Evolutionary conservation across 441 rosid genomes (phyloP).

Genomic region (Geranium incanum): DNA sequence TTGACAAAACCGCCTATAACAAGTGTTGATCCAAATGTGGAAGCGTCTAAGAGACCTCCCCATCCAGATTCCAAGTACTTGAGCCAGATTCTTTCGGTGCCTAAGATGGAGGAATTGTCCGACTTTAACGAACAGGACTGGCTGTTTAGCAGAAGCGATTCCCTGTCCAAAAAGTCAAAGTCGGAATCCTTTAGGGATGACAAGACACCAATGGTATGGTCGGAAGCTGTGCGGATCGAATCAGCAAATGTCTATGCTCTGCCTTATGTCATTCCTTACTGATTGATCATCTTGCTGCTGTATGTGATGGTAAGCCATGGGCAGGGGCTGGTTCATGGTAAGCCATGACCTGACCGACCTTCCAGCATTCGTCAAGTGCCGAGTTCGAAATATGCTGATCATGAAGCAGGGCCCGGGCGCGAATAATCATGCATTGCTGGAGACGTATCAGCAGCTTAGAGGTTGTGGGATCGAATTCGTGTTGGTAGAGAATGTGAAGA

Average conservation of each 20-base stretch:
- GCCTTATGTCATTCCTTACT: constrained; percentile 45
- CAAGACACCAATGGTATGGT: constrained; percentile 34
- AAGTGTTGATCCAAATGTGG: constrained; percentile 23
- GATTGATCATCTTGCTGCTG: constrained; percentile 14
- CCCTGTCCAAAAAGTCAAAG: constrained; percentile 20
- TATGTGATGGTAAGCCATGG: no score
- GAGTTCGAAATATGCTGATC: no score
- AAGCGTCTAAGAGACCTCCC: constrained; percentile 26
- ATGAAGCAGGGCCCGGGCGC: no score
- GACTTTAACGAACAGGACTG: constrained; percentile 34
- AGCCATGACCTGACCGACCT: no score
- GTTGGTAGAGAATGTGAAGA: not conserved
- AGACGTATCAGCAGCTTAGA: no score
- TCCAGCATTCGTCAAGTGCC: no score
- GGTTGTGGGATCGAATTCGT: no score
- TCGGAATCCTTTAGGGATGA: constrained; percentile 20
- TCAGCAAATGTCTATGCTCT: constrained; percentile 39
- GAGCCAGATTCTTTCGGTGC: constrained; percentile 32
- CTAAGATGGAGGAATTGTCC: constrained; percentile 32
- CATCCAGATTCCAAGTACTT: constrained; percentile 38
- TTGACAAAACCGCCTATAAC: constrained; percentile 17
- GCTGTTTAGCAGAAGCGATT: constrained; percentile 23
- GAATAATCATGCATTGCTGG: no score
- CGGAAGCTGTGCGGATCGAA: constrained; percentile 33
- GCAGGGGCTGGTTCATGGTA: no score